phyloP scores from a whole-genome alignment of 495 filamentous ascomycete genomes.

The Podospora tetraspora region DNA sequence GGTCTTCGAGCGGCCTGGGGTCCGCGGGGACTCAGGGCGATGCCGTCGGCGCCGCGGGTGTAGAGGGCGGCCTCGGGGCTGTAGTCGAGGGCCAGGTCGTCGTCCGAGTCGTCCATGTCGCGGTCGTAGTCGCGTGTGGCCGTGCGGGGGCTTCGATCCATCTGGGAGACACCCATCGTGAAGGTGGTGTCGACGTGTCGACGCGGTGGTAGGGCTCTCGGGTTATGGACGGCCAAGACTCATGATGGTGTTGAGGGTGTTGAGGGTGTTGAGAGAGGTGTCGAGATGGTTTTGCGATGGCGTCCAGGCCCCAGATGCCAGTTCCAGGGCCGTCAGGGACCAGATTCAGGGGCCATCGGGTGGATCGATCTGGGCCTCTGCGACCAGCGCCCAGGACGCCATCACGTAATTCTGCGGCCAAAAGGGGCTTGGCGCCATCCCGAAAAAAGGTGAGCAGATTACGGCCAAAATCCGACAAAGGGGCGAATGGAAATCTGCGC shows the following conservation, averaged over 20 bases:
- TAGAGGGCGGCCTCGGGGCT: conserved; percentile 21
- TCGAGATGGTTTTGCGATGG: not conserved
- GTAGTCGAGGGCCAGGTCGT: conserved; percentile 20
- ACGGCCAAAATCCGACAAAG: not conserved
- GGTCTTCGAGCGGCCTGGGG: conserved; percentile 10
- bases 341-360: not conserved
- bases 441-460: not conserved
- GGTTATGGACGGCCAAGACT: conserved; percentile 3
- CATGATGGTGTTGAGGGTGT: not conserved
- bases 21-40: conserved; percentile 18
- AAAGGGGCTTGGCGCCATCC: conserved; percentile 4
- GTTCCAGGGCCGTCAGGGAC: not conserved
- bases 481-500: not conserved
- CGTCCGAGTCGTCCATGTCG: conserved; percentile 20
- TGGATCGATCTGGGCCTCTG: not conserved
- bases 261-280: not conserved
- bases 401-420: conserved; percentile 10
- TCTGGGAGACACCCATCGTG: conserved; percentile 5
- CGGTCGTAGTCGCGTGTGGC: not conserved
- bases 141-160: not conserved
- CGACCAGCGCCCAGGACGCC: not conserved
- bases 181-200: not conserved
- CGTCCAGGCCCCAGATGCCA: not conserved
- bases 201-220: not conserved
- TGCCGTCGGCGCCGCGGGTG: conserved; percentile 17